Percentiles rank a stretch among this genome's conserved stretches.
phyloP scores from a whole-genome alignment of 768 basidiomycete species.

The Suillus fuscotomentosus region DNA sequence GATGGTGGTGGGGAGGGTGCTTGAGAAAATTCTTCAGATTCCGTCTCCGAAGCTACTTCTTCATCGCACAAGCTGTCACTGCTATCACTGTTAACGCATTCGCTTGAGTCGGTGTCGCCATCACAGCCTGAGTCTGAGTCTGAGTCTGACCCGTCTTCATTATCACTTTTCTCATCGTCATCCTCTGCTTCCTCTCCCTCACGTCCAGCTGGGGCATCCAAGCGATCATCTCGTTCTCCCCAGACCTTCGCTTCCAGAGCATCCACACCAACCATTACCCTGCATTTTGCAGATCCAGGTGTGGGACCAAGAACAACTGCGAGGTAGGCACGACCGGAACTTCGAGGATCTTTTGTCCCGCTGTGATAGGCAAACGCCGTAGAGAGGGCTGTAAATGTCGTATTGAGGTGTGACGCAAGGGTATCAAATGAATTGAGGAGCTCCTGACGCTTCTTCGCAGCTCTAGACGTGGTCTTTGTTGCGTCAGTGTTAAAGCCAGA shows the following conservation, averaged over 20 bases:
- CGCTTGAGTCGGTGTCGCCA: background rate
- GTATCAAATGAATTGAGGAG: slow-evolving; percentile 67
- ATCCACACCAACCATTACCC: slow-evolving; percentile 62
- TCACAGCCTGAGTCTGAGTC: slow-evolving; percentile 23
- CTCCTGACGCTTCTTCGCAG: slow-evolving; percentile 59
- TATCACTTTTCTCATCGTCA: background rate
- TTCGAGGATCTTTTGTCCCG: slow-evolving; percentile 2
- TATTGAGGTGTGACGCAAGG: slow-evolving; percentile 68
- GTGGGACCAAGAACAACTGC: slow-evolving; percentile 68
- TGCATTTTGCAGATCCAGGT: slow-evolving; percentile 56
- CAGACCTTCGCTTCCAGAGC: slow-evolving; percentile 51
- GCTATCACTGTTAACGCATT: background rate
- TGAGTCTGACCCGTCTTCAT: slow-evolving; percentile 8
- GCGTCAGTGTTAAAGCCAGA: background rate
- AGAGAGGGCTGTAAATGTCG: slow-evolving; percentile 72
- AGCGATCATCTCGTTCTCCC: slow-evolving; percentile 20
- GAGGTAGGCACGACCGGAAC: slow-evolving; percentile 44
- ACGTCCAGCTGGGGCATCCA: background rate
- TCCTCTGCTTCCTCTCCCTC: slow-evolving; percentile 28
- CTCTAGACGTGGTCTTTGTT: slow-evolving; percentile 42
- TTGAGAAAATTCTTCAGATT: slow-evolving; percentile 22
- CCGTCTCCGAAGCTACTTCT: slow-evolving; percentile 5
- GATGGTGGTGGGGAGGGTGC: slow-evolving; percentile 21
- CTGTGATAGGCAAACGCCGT: slow-evolving; percentile 53
- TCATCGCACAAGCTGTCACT: slow-evolving; percentile 7